These are phyloP conservation scores for Artemisia argyi DNA, from an alignment of 129 eudicot genomes.

Conservation along the genomic window DNA sequence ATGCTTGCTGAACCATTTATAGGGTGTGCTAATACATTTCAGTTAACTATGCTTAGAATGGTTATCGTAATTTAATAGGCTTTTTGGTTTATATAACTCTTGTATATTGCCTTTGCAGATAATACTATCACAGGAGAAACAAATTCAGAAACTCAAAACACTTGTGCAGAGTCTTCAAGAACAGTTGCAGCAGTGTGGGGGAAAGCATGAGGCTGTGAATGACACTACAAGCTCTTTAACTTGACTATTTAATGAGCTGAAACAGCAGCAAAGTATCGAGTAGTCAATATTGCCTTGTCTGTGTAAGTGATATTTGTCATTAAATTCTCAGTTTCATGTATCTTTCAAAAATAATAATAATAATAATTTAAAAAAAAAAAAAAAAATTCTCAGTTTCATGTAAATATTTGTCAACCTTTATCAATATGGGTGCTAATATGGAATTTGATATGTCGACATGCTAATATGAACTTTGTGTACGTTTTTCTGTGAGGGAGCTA, in stretches of 20 bases:
- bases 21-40: neutral
- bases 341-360: no score
- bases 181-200: constrained; percentile 44
- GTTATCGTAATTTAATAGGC: neutral
- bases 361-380: no score
- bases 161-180: constrained; percentile 48
- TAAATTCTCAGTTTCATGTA: no score
- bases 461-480: no score
- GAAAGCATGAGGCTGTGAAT: constrained; percentile 28
- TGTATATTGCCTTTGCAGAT: constrained; percentile 38
- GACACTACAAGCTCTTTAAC: constrained; percentile 33
- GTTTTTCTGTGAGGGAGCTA: neutral
- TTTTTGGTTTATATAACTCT: constrained; percentile 1
- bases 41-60: constrained; percentile 4
- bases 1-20: neutral
- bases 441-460: neutral
- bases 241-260: constrained; percentile 34
- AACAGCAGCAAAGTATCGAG: constrained; percentile 34
- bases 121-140: constrained; percentile 52
- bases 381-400: neutral
- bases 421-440: no score
- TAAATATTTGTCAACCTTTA: no score
- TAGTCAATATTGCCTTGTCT: constrained; percentile 20
- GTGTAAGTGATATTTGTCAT: constrained; percentile 16
- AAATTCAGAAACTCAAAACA: constrained; percentile 44